Base-by-base conservation (phyloP, 345 rosid species). In the Ceriops decandra region DNA sequence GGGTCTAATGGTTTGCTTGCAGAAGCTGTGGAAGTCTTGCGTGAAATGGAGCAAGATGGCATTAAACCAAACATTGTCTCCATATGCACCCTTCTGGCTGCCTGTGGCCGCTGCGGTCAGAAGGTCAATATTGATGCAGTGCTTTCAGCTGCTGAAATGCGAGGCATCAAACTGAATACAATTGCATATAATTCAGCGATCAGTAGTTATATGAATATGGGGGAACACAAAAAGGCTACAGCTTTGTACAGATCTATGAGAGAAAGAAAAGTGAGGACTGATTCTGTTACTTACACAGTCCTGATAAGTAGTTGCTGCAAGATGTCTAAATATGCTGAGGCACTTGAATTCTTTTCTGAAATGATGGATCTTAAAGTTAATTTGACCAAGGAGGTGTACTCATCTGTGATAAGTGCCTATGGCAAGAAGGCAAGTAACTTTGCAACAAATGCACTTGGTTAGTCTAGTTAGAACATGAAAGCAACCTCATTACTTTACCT, bases 121-220 rank as follows among this genome's bases (percentile, higher is more conserved):
- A 93, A 82, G 72, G 97, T 82, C 59, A 93, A 85, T 64, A 85
- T 90, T 69, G 96, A 89, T 72, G 75, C 87, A 35, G 86, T 93
- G 69, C 92, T 93, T 57, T 73, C 82, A 6, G 98, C 97, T 5
- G 96, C 97, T 31, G 78, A 86, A 76, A 77, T 89, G 77, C 83
- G 98, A 81, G 84, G 85, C 72, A 90, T 90, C 65, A 77, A 81
- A 79, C 80, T 93, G 75, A 93, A 90, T 67, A 85, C 92, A 24
- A 70, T 82, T 79, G 92, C 98, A 6, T 93, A 85, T 76, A 93
- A 93, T 84, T 86, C 98, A 53, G 93, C 96, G 42, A 87, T 90
- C 68, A 91, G 91, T 69, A 87, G 96, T 84, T 90, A 81, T 73
- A 84, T 90, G 82, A 89, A 84, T 72, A 87, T 82, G n/a, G 93